These are phyloP conservation scores for Skeletonema menzelii DNA, from an alignment of 108 stramenopile genomes.

Conservation along the genomic window DNA sequence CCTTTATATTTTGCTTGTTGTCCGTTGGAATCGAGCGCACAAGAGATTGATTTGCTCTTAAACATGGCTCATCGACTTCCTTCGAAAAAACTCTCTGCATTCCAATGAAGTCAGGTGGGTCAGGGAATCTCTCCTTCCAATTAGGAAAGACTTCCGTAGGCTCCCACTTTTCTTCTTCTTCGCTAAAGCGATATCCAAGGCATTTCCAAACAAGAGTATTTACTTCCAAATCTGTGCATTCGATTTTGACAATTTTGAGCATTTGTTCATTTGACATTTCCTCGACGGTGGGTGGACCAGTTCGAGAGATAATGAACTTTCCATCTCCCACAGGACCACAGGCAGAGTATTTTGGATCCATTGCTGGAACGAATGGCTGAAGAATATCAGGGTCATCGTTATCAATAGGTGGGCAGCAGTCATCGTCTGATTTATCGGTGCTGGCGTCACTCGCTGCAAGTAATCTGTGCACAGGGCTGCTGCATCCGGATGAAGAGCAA, in stretches of 20 bases:
- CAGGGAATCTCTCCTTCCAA: constrained; percentile 88
- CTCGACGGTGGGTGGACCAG: constrained; percentile 63
- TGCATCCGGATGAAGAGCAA: background rate
- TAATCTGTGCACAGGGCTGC: background rate
- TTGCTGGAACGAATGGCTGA: constrained; percentile 65
- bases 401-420: too few species aligned
- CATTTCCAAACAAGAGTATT: constrained; percentile 95
- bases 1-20: constrained; percentile 83
- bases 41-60: constrained; percentile 78
- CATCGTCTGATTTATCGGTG: background rate
- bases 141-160: constrained; percentile 81
- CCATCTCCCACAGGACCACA: constrained; percentile 62
- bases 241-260: constrained; percentile 63
- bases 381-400: constrained; percentile 26
- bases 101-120: constrained; percentile 92
- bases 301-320: constrained; percentile 65
- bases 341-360: constrained; percentile 60
- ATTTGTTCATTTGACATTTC: constrained; percentile 87
- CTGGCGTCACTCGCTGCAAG: background rate
- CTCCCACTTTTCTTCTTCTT: constrained; percentile 61
- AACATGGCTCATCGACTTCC: constrained; percentile 77
- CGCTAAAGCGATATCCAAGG: constrained; percentile 86
- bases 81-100: constrained; percentile 87
- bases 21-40: constrained; percentile 76
- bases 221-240: constrained; percentile 84